phyloP scores from a whole-genome alignment of 2,329 filamentous ascomycete species.

The Scedosporium minutisporum region DNA sequence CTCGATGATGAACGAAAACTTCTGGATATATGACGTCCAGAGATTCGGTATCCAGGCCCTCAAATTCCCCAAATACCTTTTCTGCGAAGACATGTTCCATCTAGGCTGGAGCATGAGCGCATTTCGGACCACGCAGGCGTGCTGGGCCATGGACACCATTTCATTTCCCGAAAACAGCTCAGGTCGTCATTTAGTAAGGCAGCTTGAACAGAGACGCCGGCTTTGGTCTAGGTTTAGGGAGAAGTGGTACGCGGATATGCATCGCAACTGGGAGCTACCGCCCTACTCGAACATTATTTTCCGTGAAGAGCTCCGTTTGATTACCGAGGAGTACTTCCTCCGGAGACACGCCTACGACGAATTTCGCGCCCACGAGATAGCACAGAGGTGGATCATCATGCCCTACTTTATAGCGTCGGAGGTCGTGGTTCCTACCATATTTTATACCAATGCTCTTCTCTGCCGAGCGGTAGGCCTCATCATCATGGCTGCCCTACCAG shows the following conservation, averaged over 20 bases:
- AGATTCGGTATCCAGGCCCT: slow-evolving; percentile 6
- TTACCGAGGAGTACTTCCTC: slow-evolving; percentile 1
- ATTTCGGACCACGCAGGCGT: not conserved
- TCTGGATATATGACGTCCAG: slow-evolving; percentile 3
- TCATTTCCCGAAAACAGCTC: not conserved
- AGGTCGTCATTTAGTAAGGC: not conserved
- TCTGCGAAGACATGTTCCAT: not conserved
- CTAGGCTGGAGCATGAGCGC: not conserved
- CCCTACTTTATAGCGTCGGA: not conserved
- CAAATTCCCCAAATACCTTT: not conserved
- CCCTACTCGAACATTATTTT: slow-evolving; percentile 1
- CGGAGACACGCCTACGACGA: not conserved
- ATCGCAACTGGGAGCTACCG: not conserved
- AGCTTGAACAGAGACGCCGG: not conserved
- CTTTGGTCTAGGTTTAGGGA: slow-evolving; percentile 1
- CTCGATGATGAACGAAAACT: slow-evolving; percentile 2
- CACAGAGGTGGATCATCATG: not conserved
- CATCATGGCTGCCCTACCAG: slow-evolving; percentile 2
- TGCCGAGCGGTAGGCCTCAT: not conserved
- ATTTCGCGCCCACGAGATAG: slow-evolving; percentile 3
- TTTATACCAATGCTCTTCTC: not conserved
- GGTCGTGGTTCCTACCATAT: not conserved
- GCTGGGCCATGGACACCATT: not conserved
- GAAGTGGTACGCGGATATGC: slow-evolving; percentile 4
- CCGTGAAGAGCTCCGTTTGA: slow-evolving; percentile 1